These are phyloP conservation scores for Peterozyma toletana DNA, from an alignment of 805 yeast genomes.

Conservation along the genomic window DNA sequence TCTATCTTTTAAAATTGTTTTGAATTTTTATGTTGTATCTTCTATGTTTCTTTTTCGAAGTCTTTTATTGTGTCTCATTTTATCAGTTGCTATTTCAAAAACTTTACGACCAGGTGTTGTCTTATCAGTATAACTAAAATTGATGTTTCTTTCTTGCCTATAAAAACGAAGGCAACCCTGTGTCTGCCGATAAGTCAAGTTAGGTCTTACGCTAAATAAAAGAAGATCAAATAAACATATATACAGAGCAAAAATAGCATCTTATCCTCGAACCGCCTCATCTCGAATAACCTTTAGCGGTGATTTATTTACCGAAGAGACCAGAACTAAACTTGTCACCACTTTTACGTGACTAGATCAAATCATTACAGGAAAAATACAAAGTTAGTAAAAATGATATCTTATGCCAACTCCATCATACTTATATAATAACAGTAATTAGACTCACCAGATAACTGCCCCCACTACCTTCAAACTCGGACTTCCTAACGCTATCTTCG, in stretches of 20 bases:
- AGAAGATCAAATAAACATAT: neutral
- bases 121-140: neutral
- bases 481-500: constrained; percentile 35
- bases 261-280: neutral
- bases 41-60: neutral
- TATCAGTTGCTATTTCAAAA: too few relatives aligned
- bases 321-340: constrained; percentile 26
- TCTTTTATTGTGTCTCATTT: too few relatives aligned
- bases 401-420: neutral
- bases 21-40: neutral
- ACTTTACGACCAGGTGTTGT: too few relatives aligned
- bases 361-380: neutral
- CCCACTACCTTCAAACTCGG: constrained; percentile 66
- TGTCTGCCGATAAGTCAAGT: neutral
- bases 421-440: neutral
- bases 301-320: constrained; percentile 8
- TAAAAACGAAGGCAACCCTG: too few relatives aligned
- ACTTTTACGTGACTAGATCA: constrained; percentile 19
- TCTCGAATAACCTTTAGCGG: constrained; percentile 2
- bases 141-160: constrained; percentile 4
- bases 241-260: neutral
- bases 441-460: constrained; percentile 43
- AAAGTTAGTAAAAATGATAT: neutral
- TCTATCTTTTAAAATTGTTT: neutral
- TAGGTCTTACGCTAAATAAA: too few relatives aligned